Conservation (phyloP, 2,329 filamentous ascomycete species). For the Diaporthe amygdali region DNA sequence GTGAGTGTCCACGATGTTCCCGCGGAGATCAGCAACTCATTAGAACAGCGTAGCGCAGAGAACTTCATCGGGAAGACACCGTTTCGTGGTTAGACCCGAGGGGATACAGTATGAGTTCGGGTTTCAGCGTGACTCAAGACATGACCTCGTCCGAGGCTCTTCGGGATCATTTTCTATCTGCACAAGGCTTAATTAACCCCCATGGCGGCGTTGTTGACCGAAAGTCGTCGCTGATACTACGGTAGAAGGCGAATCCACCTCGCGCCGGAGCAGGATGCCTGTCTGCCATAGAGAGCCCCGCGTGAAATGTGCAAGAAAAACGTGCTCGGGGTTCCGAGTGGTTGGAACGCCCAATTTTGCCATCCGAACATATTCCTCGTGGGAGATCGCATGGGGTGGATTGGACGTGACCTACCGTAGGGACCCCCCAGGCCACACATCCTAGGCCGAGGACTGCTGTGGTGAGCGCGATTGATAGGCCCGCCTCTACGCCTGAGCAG, state of each 20-base stretch:
- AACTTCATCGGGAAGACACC: not conserved
- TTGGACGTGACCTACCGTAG: not conserved
- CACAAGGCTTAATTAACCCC: not conserved
- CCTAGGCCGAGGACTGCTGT: not conserved
- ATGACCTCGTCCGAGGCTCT: not conserved
- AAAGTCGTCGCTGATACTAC: not conserved
- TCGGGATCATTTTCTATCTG: not conserved
- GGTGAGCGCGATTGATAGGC: not conserved
- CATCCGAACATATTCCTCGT: not conserved
- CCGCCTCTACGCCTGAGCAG: not conserved
- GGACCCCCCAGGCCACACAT: no score
- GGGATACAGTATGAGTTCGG: no score
- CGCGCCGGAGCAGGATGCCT: not conserved
- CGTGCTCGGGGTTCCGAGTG: not conserved
- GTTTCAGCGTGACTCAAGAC: not conserved
- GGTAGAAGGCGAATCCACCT: not conserved
- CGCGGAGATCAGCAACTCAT: no score
- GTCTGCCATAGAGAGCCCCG: not conserved
- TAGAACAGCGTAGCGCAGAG: not conserved
- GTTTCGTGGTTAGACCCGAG: not conserved
- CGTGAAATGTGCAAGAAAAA: not conserved
- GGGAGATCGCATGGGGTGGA: not conserved
- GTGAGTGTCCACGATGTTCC: not conserved
- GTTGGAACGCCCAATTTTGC: not conserved
- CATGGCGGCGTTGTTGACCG: not conserved